These are phyloP conservation scores for Chimonanthus praecox DNA, from an alignment of 164 flowering plant species.

Conservation along the genomic window DNA sequence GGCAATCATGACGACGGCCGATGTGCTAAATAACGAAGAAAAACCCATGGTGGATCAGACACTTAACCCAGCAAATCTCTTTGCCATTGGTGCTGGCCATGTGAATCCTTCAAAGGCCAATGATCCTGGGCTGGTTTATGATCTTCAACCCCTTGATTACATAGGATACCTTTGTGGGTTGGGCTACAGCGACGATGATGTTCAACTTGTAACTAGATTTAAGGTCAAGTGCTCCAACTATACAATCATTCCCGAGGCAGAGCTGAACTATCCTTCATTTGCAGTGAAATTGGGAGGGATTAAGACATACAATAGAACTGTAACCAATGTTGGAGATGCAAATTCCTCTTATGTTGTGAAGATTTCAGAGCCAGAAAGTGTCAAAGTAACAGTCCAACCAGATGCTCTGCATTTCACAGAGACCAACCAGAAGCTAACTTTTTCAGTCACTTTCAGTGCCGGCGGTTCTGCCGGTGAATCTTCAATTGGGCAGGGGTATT, in stretches of 20 bases:
- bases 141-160: conserved; percentile 41
- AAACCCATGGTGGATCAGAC: conserved; percentile 31
- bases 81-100: conserved; percentile 3
- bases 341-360: conserved; percentile 20
- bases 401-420: conserved; percentile 22
- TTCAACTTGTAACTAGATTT: conserved; percentile 19
- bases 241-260: conserved; percentile 23
- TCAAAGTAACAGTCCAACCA: conserved; percentile 23
- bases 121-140: conserved; percentile 64
- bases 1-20: conserved; percentile 55
- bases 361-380: conserved; percentile 26
- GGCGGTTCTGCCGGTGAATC: neutral
- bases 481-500: neutral
- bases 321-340: conserved; percentile 42
- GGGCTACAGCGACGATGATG: conserved; percentile 27
- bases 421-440: conserved; percentile 15
- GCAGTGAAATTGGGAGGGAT: conserved; percentile 18
- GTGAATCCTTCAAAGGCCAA: conserved; percentile 38
- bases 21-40: conserved; percentile 4
- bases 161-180: conserved; percentile 47
- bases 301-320: conserved; percentile 18
- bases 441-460: neutral
- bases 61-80: neutral
- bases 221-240: conserved; percentile 21
- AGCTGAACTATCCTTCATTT: conserved; percentile 51